A percentile compares a stretch with the other conserved stretches of the same genome.
Conservation (phyloP, 768 basidiomycete species). For the Crucibulum laeve region DNA sequence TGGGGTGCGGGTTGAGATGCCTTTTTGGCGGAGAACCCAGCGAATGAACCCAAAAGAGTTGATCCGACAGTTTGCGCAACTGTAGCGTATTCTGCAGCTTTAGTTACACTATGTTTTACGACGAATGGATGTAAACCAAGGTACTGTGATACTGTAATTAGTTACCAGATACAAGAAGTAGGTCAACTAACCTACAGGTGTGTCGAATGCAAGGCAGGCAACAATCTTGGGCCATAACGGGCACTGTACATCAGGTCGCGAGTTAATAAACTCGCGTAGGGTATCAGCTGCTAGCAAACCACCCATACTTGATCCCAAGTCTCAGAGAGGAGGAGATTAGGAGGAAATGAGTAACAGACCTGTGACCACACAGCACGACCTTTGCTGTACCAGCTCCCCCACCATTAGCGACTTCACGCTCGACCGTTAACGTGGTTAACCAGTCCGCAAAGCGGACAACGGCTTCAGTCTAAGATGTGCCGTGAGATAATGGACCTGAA, state of each 20-base stretch:
- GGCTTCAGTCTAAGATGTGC: conserved; percentile 57
- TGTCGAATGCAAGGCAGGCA: conserved; percentile 84
- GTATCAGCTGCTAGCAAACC: conserved; percentile 87
- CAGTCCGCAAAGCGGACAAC: conserved; percentile 87
- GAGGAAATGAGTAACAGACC: conserved; percentile 34
- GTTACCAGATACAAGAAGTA: neutral
- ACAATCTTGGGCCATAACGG: conserved; percentile 88
- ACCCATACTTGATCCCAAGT: conserved; percentile 66
- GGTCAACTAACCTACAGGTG: conserved; percentile 60
- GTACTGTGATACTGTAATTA: conserved; percentile 45
- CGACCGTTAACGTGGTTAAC: conserved; percentile 86
- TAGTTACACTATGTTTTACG: conserved; percentile 79
- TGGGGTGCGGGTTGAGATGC: conserved; percentile 21
- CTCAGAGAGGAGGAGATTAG: conserved; percentile 1
- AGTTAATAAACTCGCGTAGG: conserved; percentile 63
- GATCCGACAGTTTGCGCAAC: conserved; percentile 62
- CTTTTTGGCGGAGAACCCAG: conserved; percentile 43
- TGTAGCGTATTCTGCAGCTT: conserved; percentile 66
- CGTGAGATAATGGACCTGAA: conserved; percentile 1
- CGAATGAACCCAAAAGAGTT: conserved; percentile 54
- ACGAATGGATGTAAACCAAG: conserved; percentile 82
- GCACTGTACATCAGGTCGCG: conserved; percentile 57
- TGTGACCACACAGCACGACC: conserved; percentile 88
- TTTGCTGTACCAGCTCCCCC: conserved; percentile 75
- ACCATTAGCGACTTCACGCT: conserved; percentile 74